Percentiles rank a stretch among this genome's conserved stretches.
Evolutionary conservation across 1,284 basidiomycete genomes (phyloP).

Genomic region (Meira miltonrushii): DNA sequence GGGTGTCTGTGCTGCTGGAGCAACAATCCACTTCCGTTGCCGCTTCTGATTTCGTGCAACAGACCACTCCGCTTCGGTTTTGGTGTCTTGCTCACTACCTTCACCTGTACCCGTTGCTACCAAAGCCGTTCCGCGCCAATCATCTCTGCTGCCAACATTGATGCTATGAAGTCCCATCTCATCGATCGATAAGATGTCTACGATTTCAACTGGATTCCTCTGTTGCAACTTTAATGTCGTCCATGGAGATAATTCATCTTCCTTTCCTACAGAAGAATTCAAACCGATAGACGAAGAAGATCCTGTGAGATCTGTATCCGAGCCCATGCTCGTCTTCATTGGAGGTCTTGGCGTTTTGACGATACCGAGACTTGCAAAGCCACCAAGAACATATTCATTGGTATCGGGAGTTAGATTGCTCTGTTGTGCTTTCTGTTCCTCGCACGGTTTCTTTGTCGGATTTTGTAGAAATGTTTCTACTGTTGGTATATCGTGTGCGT

Average conservation of each 20-base stretch:
- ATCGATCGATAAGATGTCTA: slow-evolving; percentile 42
- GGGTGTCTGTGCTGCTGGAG: slow-evolving; percentile 9
- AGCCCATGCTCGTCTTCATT: neutral
- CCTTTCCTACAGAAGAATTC: neutral
- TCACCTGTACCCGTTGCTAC: neutral
- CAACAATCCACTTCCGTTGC: slow-evolving; percentile 40
- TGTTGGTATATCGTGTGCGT: slow-evolving; percentile 34
- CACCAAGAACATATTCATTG: slow-evolving; percentile 18
- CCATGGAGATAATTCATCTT: neutral
- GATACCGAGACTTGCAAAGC: slow-evolving; percentile 20
- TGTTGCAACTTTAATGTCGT: slow-evolving; percentile 15
- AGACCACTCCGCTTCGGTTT: slow-evolving; percentile 20
- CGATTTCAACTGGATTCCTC: slow-evolving; percentile 28
- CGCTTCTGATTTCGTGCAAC: slow-evolving; percentile 28
- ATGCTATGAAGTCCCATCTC: slow-evolving; percentile 45
- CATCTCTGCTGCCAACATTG: slow-evolving; percentile 37
- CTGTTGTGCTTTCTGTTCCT: neutral
- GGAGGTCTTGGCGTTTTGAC: neutral
- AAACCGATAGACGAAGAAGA: neutral
- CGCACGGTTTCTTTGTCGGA: neutral
- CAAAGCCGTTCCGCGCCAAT: slow-evolving; percentile 41
- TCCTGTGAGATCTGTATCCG: neutral
- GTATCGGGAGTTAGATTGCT: neutral
- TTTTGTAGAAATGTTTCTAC: slow-evolving; percentile 24
- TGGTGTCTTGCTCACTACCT: neutral